Conservation (phyloP, 2,329 filamentous ascomycete species). For the Xylaria sp. region DNA sequence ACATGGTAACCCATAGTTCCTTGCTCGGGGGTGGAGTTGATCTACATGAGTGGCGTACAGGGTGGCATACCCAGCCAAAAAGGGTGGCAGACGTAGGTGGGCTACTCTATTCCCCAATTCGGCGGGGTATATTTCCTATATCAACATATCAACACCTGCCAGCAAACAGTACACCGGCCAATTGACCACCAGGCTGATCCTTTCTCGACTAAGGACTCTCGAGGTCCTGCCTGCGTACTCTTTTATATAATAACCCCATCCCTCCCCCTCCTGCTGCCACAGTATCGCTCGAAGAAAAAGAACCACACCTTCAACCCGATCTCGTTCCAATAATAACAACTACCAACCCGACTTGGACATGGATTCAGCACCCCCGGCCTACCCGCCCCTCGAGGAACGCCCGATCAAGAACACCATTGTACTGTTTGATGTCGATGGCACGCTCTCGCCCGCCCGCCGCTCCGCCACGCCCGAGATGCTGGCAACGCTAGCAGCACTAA, state of each 20-base stretch:
- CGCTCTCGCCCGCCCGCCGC: slow-evolving; percentile 82
- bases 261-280: neutral
- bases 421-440: slow-evolving; percentile 96
- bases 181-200: neutral
- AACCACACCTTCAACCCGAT: neutral
- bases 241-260: neutral
- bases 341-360: slow-evolving; percentile 46
- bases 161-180: neutral
- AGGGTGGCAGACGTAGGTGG: too few relatives aligned
- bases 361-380: slow-evolving; percentile 56
- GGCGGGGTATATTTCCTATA: slow-evolving; percentile 1
- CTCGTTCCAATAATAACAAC: neutral
- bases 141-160: neutral
- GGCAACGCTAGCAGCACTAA: slow-evolving; percentile 78
- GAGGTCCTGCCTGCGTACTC: too few relatives aligned
- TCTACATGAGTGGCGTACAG: too few relatives aligned
- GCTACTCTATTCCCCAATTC: neutral
- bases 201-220: neutral
- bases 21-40: too few relatives aligned
- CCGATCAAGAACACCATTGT: slow-evolving; percentile 92
- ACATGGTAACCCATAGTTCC: too few relatives aligned
- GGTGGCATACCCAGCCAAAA: too few relatives aligned
- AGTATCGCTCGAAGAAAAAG: neutral
- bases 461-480: slow-evolving; percentile 85
- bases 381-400: slow-evolving; percentile 82